Evolutionary conservation across 257 asterid species (phyloP), one percentile per base, ranked within the genome.

Genomic region (Handroanthus guayacan): DNA sequence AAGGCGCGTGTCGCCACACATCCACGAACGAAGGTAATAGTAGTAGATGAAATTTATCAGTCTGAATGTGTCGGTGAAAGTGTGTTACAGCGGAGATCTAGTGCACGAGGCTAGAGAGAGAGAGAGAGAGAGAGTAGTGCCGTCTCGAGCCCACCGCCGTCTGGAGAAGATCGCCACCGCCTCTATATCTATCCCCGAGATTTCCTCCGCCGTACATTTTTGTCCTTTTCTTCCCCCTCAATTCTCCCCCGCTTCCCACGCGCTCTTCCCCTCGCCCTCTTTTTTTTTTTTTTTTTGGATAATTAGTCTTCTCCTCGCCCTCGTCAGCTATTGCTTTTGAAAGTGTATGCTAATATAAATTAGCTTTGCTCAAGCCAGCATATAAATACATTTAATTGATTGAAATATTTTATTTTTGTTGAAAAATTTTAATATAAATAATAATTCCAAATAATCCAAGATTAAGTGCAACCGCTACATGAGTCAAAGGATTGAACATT

Each of bases 101-200:
- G 83, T 83, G 87, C 84, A 83, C 57, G 82, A 74, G 83, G 55
- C 82, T 77, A 80, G 82, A 67, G 60, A 62, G 79, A 65, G 31
- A 31, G 9, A 0, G 38, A 11, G 43, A 80, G 80, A 62, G 60
- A 58, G 48, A 20, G 84, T 81, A 79, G 81, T 75, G 54, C 2
- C 11, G 62, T 58, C 87, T 84, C 87, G 87, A 84, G 87, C 87
- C 85, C 84, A 81, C 83, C 87, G 85, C 81, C 34, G 43, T 13
- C 7, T 62, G 39, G 71, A 63, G 73, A 57, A 41, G 43, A 38
- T 48, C 45, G 52, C 9, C 56, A 63, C 70, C 80, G 69, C 57
- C 14, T 73, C 47, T 67, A 71, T 80, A 62, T 67, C 72, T 76
- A 78, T 78, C 31, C 82, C 85, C 85, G 85, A 78, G 87, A 84